Conservation (phyloP, 345 rosid species). For the Syzygium grande region DNA sequence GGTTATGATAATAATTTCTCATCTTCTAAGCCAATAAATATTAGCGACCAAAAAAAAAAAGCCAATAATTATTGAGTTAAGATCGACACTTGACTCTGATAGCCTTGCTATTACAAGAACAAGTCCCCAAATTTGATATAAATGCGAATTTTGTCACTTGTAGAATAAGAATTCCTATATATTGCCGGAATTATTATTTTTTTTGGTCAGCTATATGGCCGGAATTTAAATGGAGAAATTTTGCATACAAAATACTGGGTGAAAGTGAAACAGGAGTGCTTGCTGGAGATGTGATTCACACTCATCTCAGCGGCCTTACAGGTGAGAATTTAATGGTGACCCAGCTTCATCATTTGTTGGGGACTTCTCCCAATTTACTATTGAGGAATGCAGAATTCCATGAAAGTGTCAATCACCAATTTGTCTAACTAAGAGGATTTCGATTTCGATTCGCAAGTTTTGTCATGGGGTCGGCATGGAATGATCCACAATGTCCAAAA, state of each 20-base stretch:
- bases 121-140: not conserved
- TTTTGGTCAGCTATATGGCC: too few species aligned
- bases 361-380: not conserved
- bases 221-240: too few species aligned
- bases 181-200: not conserved
- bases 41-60: too few species aligned
- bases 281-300: rapidly evolving
- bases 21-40: not conserved
- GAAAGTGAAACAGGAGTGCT: not conserved
- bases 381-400: not conserved
- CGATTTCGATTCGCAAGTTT: not conserved
- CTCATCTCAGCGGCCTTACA: not conserved
- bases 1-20: not conserved
- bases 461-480: too few species aligned
- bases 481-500: too few species aligned
- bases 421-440: not conserved
- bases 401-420: not conserved
- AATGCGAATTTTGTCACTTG: not conserved
- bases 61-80: not conserved
- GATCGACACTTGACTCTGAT: rapidly evolving
- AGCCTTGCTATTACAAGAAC: not conserved
- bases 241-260: not conserved
- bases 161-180: not conserved
- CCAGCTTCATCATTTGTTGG: not conserved
- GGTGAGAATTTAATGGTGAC: not conserved